Evolutionary conservation across 805 yeast species (phyloP).

Genomic region (Spencermartinsiella europaea): DNA sequence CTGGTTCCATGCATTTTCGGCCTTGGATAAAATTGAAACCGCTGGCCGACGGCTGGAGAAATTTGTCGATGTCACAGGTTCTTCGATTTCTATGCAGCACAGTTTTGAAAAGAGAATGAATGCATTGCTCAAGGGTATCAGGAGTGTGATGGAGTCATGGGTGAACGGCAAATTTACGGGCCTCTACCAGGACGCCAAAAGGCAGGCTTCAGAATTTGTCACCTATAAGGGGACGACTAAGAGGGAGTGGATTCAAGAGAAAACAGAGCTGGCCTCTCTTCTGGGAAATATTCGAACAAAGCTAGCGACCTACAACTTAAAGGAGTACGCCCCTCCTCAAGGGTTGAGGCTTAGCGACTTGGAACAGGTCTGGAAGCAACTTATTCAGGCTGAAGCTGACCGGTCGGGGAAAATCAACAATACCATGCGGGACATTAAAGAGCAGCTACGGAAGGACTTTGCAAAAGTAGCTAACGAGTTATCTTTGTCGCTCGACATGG

Average conservation of each 20-base stretch:
- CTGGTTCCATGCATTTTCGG: slow-evolving; percentile 48
- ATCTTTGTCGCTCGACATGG: slow-evolving; percentile 24
- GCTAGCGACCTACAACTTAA: slow-evolving; percentile 32
- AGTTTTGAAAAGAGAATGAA: slow-evolving; percentile 32
- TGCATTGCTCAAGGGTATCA: slow-evolving; percentile 25
- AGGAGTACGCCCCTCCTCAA: slow-evolving; percentile 33
- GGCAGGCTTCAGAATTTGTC: slow-evolving; percentile 25
- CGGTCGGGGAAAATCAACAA: slow-evolving; percentile 31
- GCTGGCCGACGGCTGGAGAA: slow-evolving; percentile 35
- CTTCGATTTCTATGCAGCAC: slow-evolving; percentile 30
- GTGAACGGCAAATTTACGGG: slow-evolving; percentile 21
- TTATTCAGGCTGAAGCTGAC: slow-evolving; percentile 31
- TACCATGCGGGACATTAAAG: slow-evolving; percentile 31
- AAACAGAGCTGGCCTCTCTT: slow-evolving; percentile 32
- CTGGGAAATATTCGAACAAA: slow-evolving; percentile 36
- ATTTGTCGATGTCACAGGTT: slow-evolving; percentile 33
- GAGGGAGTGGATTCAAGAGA: slow-evolving; percentile 36
- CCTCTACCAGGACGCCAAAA: slow-evolving; percentile 26
- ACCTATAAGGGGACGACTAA: slow-evolving; percentile 29
- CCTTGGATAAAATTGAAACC: slow-evolving; percentile 33
- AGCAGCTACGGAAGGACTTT: slow-evolving; percentile 28
- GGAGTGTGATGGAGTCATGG: slow-evolving; percentile 27
- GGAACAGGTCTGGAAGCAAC: slow-evolving; percentile 31
- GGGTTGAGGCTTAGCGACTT: slow-evolving; percentile 28
- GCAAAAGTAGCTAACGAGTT: slow-evolving; percentile 33